These are phyloP conservation scores for Didymella arachidicola DNA, from an alignment of 2,329 filamentous ascomycete genomes.

Conservation along the genomic window DNA sequence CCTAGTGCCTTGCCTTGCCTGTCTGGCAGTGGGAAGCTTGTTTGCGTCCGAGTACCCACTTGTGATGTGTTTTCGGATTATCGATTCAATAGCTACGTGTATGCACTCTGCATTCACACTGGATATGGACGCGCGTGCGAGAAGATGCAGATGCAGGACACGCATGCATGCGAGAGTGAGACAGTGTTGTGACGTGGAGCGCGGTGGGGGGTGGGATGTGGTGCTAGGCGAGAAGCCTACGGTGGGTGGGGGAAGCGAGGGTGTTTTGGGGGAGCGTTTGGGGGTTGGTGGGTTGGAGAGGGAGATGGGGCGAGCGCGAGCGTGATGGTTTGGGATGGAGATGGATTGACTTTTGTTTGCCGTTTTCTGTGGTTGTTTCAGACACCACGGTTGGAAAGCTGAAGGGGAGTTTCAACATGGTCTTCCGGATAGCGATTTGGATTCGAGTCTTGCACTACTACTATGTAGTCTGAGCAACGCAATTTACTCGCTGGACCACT, in stretches of 20 bases:
- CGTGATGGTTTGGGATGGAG: no score
- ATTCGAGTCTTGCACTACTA: background rate
- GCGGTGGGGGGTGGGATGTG: constrained; percentile 11
- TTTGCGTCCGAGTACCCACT: background rate
- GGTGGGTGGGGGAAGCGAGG: background rate
- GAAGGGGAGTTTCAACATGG: no score
- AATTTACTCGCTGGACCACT: background rate
- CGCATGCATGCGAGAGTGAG: constrained; percentile 4
- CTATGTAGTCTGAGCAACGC: background rate
- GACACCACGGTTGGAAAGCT: background rate
- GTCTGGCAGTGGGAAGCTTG: background rate
- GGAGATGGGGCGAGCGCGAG: no score
- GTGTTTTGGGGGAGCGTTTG: background rate
- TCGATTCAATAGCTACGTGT: background rate
- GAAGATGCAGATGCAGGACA: background rate
- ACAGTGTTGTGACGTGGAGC: constrained; percentile 21
- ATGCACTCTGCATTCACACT: background rate
- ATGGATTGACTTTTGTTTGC: no score
- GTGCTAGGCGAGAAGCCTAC: background rate
- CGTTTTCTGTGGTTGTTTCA: no score
- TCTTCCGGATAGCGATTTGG: no score
- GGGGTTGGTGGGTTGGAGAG: background rate
- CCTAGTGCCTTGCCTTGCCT: background rate
- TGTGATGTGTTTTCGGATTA: background rate
- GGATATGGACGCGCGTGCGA: background rate